Conservation (phyloP, 768 basidiomycete genomes). For the Termitomyces sp. region DNA sequence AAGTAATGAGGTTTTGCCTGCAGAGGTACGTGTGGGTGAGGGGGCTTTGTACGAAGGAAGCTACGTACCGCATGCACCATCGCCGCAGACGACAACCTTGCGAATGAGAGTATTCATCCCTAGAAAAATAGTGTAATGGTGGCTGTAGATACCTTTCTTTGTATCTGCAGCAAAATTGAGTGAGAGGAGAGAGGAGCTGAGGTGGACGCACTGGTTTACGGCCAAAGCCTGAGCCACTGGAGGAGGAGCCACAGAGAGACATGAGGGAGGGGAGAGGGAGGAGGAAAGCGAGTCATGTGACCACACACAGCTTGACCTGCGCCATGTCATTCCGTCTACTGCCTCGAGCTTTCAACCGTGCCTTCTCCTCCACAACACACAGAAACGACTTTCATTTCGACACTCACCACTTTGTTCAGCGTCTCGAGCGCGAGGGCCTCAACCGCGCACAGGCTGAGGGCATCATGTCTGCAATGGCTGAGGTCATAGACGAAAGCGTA, state of each 20-base stretch:
- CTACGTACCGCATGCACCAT: constrained; percentile 85
- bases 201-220: constrained; percentile 42
- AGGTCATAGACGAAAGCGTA: constrained; percentile 96
- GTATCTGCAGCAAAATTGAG: constrained; percentile 27
- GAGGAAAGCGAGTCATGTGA: constrained; percentile 5
- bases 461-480: constrained; percentile 94
- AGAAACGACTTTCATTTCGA: constrained; percentile 78
- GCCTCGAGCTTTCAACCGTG: constrained; percentile 10
- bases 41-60: constrained; percentile 1
- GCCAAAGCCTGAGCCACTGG: constrained; percentile 48
- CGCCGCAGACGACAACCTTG: constrained; percentile 85
- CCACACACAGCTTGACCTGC: background rate
- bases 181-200: background rate
- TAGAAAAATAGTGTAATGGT: background rate
- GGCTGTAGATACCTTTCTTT: constrained; percentile 37
- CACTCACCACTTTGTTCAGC: constrained; percentile 91
- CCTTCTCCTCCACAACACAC: constrained; percentile 23
- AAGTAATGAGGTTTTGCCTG: constrained; percentile 78
- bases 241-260: constrained; percentile 54
- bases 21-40: constrained; percentile 9
- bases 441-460: constrained; percentile 92
- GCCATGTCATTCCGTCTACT: constrained; percentile 5
- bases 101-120: constrained; percentile 4
- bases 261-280: constrained; percentile 21
- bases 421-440: constrained; percentile 83